These are phyloP conservation scores for Tetrapisispora fleetii DNA, from an alignment of 805 yeast species.

Conservation along the genomic window DNA sequence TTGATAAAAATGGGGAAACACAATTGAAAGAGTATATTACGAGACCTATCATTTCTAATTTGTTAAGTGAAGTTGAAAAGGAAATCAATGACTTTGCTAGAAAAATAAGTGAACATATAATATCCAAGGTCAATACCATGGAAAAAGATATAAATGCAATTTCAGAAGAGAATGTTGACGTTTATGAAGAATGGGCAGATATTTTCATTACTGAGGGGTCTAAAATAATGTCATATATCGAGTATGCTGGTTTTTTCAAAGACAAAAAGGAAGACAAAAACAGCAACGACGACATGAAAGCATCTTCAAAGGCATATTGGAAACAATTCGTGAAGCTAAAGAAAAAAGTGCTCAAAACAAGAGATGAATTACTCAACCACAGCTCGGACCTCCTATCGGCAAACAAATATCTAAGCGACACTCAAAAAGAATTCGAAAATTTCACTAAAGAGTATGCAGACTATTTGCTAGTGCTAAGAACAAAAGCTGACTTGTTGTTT, in stretches of 20 bases:
- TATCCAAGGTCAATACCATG: slow-evolving; percentile 24
- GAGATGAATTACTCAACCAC: slow-evolving; percentile 41
- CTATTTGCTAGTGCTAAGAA: slow-evolving; percentile 45
- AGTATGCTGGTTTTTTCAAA: slow-evolving; percentile 20
- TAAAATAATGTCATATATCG: slow-evolving; percentile 40
- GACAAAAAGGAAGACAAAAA: slow-evolving; percentile 16
- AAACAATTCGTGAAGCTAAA: slow-evolving; percentile 49
- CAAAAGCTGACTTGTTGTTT: slow-evolving; percentile 48
- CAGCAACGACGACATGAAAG: slow-evolving; percentile 14
- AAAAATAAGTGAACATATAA: slow-evolving; percentile 26
- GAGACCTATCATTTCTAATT: slow-evolving; percentile 37
- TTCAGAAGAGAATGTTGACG: slow-evolving; percentile 45
- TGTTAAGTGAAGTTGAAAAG: slow-evolving; percentile 10
- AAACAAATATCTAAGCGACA: slow-evolving; percentile 27
- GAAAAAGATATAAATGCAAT: slow-evolving; percentile 31
- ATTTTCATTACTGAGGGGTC: slow-evolving; percentile 56
- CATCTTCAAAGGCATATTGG: slow-evolving; percentile 44
- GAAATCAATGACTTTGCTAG: slow-evolving; percentile 18
- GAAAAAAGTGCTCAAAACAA: slow-evolving; percentile 40
- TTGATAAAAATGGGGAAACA: slow-evolving; percentile 29
- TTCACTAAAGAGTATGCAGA: slow-evolving; percentile 53
- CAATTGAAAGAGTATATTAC: slow-evolving; percentile 32
- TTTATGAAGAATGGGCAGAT: slow-evolving; percentile 67
- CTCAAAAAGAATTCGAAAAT: slow-evolving; percentile 35
- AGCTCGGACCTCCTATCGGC: neutral